These are phyloP conservation scores for Heliamphora exappendiculata DNA, from an alignment of 148 eudicot genomes.

Conservation along the genomic window DNA sequence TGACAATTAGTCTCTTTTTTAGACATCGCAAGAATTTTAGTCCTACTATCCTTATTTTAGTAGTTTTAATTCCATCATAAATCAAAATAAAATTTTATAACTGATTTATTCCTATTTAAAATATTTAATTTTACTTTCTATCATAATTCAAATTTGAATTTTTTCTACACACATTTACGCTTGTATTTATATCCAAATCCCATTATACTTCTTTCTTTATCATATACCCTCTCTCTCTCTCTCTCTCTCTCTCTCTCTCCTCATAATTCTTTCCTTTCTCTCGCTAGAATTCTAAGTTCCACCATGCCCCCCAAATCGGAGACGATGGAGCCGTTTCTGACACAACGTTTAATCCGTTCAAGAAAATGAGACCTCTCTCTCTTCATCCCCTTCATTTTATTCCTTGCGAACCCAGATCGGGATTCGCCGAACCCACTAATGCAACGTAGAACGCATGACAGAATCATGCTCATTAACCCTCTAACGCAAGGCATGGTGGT, in stretches of 20 bases:
- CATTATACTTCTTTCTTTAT: not conserved
- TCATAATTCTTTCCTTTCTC: too few relatives aligned
- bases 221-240: not conserved
- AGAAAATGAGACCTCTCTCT: conserved; percentile 47
- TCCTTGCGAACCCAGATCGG: conserved; percentile 31
- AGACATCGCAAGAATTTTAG: too few relatives aligned
- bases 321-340: conserved; percentile 23
- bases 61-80: too few relatives aligned
- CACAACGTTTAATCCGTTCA: conserved; percentile 32
- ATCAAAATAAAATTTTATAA: too few relatives aligned
- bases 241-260: too few relatives aligned
- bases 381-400: conserved; percentile 35
- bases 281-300: not conserved
- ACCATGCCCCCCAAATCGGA: conserved; percentile 46
- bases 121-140: too few relatives aligned
- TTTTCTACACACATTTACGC: too few relatives aligned
- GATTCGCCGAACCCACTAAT: conserved; percentile 9
- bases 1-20: too few relatives aligned
- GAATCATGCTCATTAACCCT: conserved; percentile 42
- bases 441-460: conserved; percentile 23
- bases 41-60: too few relatives aligned
- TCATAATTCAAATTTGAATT: too few relatives aligned
- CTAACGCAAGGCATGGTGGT: conserved; percentile 37
- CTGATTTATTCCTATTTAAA: too few relatives aligned
- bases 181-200: too few relatives aligned